Base-by-base conservation (phyloP, 495 filamentous ascomycete genomes). In the Patellaria atrata region DNA sequence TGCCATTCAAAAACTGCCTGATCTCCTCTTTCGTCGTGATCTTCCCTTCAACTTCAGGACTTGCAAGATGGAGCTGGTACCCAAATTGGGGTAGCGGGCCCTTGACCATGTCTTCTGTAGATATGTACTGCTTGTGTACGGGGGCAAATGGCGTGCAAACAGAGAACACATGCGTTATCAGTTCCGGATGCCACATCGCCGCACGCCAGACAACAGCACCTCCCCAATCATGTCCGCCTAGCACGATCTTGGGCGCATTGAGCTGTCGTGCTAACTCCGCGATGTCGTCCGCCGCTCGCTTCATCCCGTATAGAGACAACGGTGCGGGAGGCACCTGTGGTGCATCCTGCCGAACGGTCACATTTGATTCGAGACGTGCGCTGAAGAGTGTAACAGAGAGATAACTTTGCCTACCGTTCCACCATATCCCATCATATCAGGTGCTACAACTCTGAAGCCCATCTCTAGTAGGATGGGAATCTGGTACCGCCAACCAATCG, bases 161-260 rank as follows among this genome's bases (percentile, higher is more conserved):
- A 24, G 68, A 68, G 55, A 92, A 82, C 22, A 94, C 62, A 34
- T 75, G 71, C 2, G 63, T 62, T 32, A 93, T 60, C 11, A 89
- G 57, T 21, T 74, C 58, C 0, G 83, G 85, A 30, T 83, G 62
- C 63, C 72, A 81, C 28, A 78, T 65, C 5, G 77, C 70, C 28
- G 78, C 55, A 33, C 82, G 70, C 41, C 70, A 77, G 23, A 63
- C 64, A 3, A 75, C 60, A 10, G 54, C 57, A 21, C 71, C 71
- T 41, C 73, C 70, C 86, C 85, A 93, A 55, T 93, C 84, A 52
- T 93, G 84, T 5, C 82, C 84, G 10, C 79, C 78, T 9, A 92
- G 63, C 18, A 91, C 74, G 41, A 82, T 73, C 6, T 54, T 60
- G 7, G 57, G 51, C 23, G 65, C 64, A 14, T 70, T 62, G 14